Base-by-base conservation (phyloP, 2,329 filamentous ascomycete genomes). In the Colletotrichum zoysiae region DNA sequence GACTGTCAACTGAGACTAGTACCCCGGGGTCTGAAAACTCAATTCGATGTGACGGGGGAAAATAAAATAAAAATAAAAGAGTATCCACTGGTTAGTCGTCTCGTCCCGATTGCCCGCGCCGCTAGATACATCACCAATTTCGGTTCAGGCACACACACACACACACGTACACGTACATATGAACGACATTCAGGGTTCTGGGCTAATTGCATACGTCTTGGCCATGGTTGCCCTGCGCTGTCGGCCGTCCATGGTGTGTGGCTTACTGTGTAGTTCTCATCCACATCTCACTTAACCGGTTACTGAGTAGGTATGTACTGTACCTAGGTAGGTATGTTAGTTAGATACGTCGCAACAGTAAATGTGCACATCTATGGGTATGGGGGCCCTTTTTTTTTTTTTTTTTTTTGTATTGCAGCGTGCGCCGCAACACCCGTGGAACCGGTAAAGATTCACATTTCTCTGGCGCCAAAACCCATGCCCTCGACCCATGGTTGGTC, bases 391-490 rank as follows among this genome's bases (percentile, higher is more conserved):
- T 40, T 61, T 35, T 30, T 44, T 30, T 44, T 14, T 11, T 5
- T 20, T 20, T 44, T 7, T 44, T 44, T 2, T 7, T 42, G 3
- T 20, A 3, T 8, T 20, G 33, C 44, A 35, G 42, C 59, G 14
- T 62, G 35, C 59, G 60, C 23, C 60, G 60, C 35, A 18, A 35
- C 60, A 63, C 35, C 35, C 60, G 23, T 26, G 5, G 60, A 62
- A 40, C 46, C n/a, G 44, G 30, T 16, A 62, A 40, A 38, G n/a
- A 35, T 16, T 44, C 59, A 42, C 44, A 33, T 62, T 51, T 18
- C 59, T 64, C 26, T 58, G 50, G 68, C 68, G 68, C 68, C 50
- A 70, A 70, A 67, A 35, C 35, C 56, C 38, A 60, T 56, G 42
- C 56, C n/a, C 53, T 23, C 42, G 35, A 38, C 58, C 58, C 58